Conservation (phyloP, 306 rosid species). For the Datisca glomerata region DNA sequence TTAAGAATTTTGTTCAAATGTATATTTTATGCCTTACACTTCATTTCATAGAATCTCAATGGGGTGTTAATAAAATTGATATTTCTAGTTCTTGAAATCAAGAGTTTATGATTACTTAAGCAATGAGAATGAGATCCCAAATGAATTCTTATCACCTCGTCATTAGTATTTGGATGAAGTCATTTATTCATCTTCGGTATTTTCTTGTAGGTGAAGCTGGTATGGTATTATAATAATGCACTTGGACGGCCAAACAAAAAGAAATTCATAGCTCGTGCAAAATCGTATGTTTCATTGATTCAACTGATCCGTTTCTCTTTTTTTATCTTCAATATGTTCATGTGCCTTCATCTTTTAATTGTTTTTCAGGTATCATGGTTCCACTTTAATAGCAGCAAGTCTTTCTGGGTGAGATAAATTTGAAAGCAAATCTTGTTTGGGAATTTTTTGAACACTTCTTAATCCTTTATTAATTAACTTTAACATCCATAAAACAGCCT, state of each 20-base stretch:
- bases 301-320: conserved; percentile 17
- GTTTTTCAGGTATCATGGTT: conserved; percentile 81
- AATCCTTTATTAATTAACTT: conserved; percentile 9
- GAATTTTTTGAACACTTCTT: conserved; percentile 2
- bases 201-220: conserved; percentile 77
- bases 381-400: conserved; percentile 82
- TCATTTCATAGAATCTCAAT: too few species aligned
- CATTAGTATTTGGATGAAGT: too few species aligned
- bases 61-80: too few species aligned
- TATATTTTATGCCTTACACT: too few species aligned
- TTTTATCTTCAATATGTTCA: conserved; percentile 13
- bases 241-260: conserved; percentile 88
- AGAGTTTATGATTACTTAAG: too few species aligned
- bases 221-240: conserved; percentile 93
- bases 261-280: conserved; percentile 80
- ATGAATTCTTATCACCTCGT: too few species aligned
- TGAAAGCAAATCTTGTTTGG: neutral
- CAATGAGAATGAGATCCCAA: too few species aligned
- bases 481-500: conserved; percentile 39
- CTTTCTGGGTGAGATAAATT: conserved; percentile 70
- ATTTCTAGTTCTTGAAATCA: too few species aligned
- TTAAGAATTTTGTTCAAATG: conserved; percentile 13
- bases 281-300: conserved; percentile 50
- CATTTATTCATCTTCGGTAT: too few species aligned
- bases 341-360: conserved; percentile 14